A percentile compares a stretch with the other conserved stretches of the same genome.
phyloP scores from a whole-genome alignment of 306 rosid species.

The Vigna radiata region DNA sequence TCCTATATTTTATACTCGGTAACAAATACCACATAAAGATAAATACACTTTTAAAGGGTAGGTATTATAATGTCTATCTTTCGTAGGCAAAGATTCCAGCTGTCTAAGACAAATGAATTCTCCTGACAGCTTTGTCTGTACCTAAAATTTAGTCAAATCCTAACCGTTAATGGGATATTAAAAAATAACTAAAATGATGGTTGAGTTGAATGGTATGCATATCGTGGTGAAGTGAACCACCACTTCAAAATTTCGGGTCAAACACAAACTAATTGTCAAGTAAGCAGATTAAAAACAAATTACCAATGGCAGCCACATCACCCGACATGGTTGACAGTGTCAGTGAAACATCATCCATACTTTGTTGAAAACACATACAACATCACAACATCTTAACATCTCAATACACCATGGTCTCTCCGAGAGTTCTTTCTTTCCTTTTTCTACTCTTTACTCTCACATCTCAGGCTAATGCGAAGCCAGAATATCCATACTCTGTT shows the following conservation, averaged over 20 bases:
- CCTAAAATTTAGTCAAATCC: neutral
- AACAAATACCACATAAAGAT: too few species aligned
- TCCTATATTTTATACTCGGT: too few species aligned
- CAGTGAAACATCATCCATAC: neutral
- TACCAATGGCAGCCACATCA: neutral
- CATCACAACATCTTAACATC: neutral
- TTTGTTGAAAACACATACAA: neutral
- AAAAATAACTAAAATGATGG: neutral
- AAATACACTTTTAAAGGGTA: neutral
- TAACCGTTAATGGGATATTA: neutral
- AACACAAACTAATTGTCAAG: neutral
- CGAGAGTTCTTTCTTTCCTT: neutral
- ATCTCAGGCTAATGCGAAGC: conserved; percentile 6
- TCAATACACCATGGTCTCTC: neutral
- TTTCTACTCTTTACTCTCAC: conserved; percentile 2
- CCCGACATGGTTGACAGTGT: neutral
- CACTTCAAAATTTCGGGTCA: neutral
- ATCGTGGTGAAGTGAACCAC: neutral
- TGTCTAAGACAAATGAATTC: neutral
- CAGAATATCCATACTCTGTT: neutral
- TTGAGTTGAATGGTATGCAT: neutral
- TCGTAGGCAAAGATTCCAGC: conserved; percentile 1
- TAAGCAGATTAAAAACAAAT: too few species aligned
- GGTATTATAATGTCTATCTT: neutral
- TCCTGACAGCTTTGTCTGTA: neutral